Percentiles rank a stretch among this genome's conserved stretches.
Evolutionary conservation across 371 early-diverging fungal species (phyloP).

Genomic region (Haplosporangium sp.): DNA sequence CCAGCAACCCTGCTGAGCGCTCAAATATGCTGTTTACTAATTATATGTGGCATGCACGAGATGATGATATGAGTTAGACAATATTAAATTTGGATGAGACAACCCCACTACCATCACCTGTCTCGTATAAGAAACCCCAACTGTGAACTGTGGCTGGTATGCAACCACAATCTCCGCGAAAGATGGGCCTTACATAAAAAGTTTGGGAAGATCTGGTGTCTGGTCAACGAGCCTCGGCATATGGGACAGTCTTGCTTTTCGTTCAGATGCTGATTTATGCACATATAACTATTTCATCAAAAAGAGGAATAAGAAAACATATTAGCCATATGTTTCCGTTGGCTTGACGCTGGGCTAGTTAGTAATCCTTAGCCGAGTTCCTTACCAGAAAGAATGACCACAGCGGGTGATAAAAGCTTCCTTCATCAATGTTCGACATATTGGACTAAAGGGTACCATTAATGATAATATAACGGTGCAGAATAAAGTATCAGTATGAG

Average conservation of each 20-base stretch:
- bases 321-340: background rate
- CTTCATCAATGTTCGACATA: constrained; percentile 78
- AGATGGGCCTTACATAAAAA: constrained; percentile 69
- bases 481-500: background rate
- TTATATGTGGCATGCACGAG: background rate
- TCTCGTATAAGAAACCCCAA: too few relatives aligned
- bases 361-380: background rate
- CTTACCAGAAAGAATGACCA: constrained; percentile 89
- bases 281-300: constrained; percentile 64
- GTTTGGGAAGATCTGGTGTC: constrained; percentile 84
- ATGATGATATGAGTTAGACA: too few relatives aligned
- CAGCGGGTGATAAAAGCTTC: constrained; percentile 85
- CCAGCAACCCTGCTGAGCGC: constrained; percentile 23
- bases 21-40: constrained; percentile 48
- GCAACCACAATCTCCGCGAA: constrained; percentile 7
- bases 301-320: background rate
- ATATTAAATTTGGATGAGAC: too few relatives aligned
- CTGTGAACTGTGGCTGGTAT: too few relatives aligned
- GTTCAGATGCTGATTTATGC: constrained; percentile 77
- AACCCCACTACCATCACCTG: constrained; percentile 10
- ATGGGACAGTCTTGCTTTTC: constrained; percentile 75
- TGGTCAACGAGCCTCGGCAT: constrained; percentile 67
- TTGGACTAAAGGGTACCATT: constrained; percentile 60
- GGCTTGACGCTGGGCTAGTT: background rate
- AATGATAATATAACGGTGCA: background rate